These are phyloP conservation scores for Anethum foeniculum DNA, from an alignment of 140 eudicot genomes.

Conservation along the genomic window DNA sequence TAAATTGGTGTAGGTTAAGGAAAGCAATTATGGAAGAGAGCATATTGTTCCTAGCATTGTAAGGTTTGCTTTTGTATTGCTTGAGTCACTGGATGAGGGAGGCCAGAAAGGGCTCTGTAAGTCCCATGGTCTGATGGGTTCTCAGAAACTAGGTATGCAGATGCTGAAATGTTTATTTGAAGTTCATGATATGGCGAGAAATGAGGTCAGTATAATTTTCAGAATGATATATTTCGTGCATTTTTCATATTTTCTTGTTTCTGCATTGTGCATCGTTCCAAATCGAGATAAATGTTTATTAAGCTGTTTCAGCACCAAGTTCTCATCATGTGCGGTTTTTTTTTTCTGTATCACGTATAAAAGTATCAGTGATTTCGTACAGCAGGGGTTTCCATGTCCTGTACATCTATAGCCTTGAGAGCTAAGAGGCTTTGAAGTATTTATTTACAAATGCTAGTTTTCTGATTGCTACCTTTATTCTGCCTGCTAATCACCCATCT, in stretches of 20 bases:
- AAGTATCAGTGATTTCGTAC: not conserved
- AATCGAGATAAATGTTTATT: not conserved
- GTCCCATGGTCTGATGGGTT: conserved; percentile 50
- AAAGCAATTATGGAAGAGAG: conserved; percentile 73
- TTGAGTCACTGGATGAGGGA: conserved; percentile 51
- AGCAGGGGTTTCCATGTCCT: not conserved
- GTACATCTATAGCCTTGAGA: not conserved
- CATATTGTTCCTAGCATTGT: conserved; percentile 74
- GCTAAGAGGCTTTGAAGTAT: not conserved
- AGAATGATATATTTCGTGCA: not conserved
- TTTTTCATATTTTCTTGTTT: not conserved
- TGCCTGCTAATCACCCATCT: not conserved
- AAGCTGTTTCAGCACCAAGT: not conserved
- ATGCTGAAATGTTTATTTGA: conserved; percentile 65
- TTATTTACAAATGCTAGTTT: not conserved
- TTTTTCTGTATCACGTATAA: not conserved
- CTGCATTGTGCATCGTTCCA: not conserved
- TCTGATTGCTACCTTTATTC: not conserved
- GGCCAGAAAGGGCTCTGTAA: conserved; percentile 34
- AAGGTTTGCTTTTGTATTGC: conserved; percentile 62
- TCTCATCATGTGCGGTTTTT: not conserved
- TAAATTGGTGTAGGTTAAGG: conserved; percentile 15
- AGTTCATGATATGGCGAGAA: conserved; percentile 81
- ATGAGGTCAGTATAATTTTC: conserved; percentile 46
- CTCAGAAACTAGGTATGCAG: conserved; percentile 64